phyloP scores from a whole-genome alignment of 192 early-diverging fungal genomes.

The Linnemannia exigua region DNA sequence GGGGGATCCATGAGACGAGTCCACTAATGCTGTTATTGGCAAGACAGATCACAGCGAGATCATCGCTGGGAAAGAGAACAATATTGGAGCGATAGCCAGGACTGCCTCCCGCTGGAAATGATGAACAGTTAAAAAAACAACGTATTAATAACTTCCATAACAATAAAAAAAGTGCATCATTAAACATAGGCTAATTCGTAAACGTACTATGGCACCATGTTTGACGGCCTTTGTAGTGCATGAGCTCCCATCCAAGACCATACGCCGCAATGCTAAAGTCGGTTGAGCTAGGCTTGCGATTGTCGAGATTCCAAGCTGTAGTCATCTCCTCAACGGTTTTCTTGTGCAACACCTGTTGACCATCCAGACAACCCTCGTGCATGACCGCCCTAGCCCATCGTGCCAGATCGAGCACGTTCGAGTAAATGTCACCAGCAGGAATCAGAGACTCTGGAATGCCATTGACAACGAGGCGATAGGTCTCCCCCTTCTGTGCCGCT shows the following conservation, averaged over 20 bases:
- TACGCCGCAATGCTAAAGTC: conserved; percentile 19
- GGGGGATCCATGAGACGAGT: background rate
- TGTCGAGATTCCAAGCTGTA: conserved; percentile 12
- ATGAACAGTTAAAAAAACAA: too few species aligned
- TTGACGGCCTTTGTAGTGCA: conserved; percentile 32
- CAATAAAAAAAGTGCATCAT: conserved; percentile 18
- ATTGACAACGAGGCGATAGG: background rate
- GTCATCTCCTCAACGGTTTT: background rate
- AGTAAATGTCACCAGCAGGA: conserved; percentile 3
- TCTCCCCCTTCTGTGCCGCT: background rate
- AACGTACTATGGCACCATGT: conserved; percentile 11
- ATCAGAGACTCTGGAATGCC: background rate
- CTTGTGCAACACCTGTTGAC: background rate
- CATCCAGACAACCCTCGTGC: background rate
- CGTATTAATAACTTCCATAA: conserved; percentile 3
- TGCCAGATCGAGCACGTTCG: background rate
- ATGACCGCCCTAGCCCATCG: background rate
- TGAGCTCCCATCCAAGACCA: conserved; percentile 23
- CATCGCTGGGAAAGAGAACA: conserved; percentile 21
- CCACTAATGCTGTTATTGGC: conserved; percentile 17
- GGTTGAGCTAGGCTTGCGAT: conserved; percentile 12
- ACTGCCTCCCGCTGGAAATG: conserved; percentile 13
- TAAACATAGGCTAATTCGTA: conserved; percentile 10
- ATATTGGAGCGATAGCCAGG: conserved; percentile 21
- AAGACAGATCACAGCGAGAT: conserved; percentile 24